Evolutionary conservation across 179 eudicot species (phyloP).

Genomic region (Nepenthes alata): DNA sequence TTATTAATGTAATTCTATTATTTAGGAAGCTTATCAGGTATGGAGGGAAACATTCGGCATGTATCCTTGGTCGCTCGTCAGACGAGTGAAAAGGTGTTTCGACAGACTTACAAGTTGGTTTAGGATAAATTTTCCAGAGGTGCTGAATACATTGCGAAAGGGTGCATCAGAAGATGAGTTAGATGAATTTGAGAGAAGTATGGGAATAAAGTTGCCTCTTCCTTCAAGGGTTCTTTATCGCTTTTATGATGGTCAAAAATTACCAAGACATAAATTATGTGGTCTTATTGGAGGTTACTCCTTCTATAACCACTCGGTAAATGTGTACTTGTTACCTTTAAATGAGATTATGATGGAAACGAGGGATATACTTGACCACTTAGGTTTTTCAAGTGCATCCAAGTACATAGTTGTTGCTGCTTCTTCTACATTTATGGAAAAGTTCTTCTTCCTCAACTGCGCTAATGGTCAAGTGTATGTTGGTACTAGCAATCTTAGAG

Average conservation of each 20-base stretch:
- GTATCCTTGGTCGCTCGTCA: slow-evolving; percentile 84
- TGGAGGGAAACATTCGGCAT: slow-evolving; percentile 64
- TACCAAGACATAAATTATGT: slow-evolving; percentile 15
- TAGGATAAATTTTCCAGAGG: slow-evolving; percentile 48
- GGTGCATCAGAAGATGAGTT: slow-evolving; percentile 79
- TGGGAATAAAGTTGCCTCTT: slow-evolving; percentile 64
- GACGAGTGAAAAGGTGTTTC: slow-evolving; percentile 62
- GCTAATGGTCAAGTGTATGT: slow-evolving; percentile 57
- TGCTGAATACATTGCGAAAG: slow-evolving; percentile 36
- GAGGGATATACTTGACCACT: slow-evolving; percentile 10
- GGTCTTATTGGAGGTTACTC: slow-evolving; percentile 90
- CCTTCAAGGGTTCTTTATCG: slow-evolving; percentile 76
- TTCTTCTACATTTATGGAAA: slow-evolving; percentile 24
- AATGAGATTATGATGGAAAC: slow-evolving; percentile 25
- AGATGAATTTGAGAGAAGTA: slow-evolving; percentile 35
- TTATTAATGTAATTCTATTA: slow-evolving; percentile 2
- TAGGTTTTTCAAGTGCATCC: slow-evolving; percentile 25
- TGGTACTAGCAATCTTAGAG: slow-evolving; percentile 45
- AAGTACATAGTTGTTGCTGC: slow-evolving; percentile 50
- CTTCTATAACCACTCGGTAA: slow-evolving; percentile 40
- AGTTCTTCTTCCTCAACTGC: slow-evolving; percentile 61
- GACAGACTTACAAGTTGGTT: slow-evolving; percentile 54
- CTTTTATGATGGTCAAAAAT: slow-evolving; percentile 74
- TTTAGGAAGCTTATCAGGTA: slow-evolving; percentile 60
- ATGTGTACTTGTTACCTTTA: slow-evolving; percentile 61